A percentile compares a stretch with the other conserved stretches of the same genome.
phyloP scores from a whole-genome alignment of 2,329 filamentous ascomycete genomes.

The Emmonsiellopsis sp. region DNA sequence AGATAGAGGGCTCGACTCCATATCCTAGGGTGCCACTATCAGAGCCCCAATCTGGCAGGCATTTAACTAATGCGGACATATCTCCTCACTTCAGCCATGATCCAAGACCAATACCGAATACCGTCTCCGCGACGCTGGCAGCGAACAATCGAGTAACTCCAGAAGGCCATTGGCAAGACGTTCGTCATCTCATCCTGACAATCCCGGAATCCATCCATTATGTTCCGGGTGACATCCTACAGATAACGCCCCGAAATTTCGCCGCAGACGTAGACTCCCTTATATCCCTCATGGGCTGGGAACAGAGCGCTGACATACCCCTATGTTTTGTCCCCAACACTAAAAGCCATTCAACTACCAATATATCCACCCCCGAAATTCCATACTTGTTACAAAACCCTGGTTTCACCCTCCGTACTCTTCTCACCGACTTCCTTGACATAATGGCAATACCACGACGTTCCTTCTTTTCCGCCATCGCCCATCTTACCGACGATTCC shows the following conservation, averaged over 20 bases:
- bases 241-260: conserved; percentile 82
- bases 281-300: conserved; percentile 72
- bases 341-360: conserved; percentile 15
- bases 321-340: conserved; percentile 44
- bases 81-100: conserved; percentile 18
- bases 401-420: conserved; percentile 56
- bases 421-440: conserved; percentile 78
- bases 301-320: conserved; percentile 57
- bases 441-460: conserved; percentile 82
- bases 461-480: conserved; percentile 71
- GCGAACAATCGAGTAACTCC: conserved; percentile 70
- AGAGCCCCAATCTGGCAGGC: background rate
- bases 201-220: conserved; percentile 40
- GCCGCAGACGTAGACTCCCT: conserved; percentile 68
- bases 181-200: conserved; percentile 64
- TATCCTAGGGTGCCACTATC: background rate
- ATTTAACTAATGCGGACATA: conserved; percentile 3
- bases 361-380: conserved; percentile 22
- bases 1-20: conserved; percentile 7
- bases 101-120: conserved; percentile 50
- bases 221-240: conserved; percentile 67
- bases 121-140: conserved; percentile 49
- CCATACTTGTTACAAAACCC: conserved; percentile 27
- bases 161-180: conserved; percentile 79
- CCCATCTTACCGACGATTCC: conserved; percentile 62